Base-by-base conservation (phyloP, 768 basidiomycete species). In the Panellus pusillus region DNA sequence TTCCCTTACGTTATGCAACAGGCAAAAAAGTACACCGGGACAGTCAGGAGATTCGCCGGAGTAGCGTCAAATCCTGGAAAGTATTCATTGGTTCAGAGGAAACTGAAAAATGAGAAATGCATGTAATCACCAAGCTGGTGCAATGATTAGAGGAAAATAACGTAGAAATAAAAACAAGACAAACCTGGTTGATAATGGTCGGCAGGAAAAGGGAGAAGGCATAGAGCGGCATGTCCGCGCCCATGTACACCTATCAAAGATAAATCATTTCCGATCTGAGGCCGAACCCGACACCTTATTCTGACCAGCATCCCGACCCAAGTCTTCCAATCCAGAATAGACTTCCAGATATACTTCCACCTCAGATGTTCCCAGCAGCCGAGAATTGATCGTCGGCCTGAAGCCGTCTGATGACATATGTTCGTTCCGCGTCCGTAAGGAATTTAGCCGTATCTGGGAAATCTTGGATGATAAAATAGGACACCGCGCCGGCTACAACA, bases 371-470 rank as follows among this genome's bases (percentile, higher is more conserved):
- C 88, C 20, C 88, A 6, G 79, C 86, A 2, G 88, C 87, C 64
- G 84, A 87, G 68, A 84, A 85, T 64, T 88, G 84, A 57, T 82
- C 76, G 63, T 89, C 86, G 12, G 68, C 63, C 64, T 90, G 85
- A 32, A 91, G 72, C 17, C 87, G 74, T 19, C 82, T 77, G 48
- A 90, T 75, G 47, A 89, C 77, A 17, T 85, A 74, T 8, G 82
- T 83, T 28, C 86, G 75, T 68, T 91, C 89, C 3, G 72, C 78
- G 60, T 87, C 85, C n/a, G 77, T 78, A 6, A 92, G 74, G 72
- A 91, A 91, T 59, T 79, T 86, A 24, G 89, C 89, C 1, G 82
- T 87, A 61, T 91, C 87, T 3, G 90, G 89, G 70, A 91, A 92
- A 65, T 91, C 90, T 61, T 89, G 83, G 54, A 91, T 81, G 63